Conservation (phyloP, 164 flowering plant genomes). For the Hamamelis virginiana region DNA sequence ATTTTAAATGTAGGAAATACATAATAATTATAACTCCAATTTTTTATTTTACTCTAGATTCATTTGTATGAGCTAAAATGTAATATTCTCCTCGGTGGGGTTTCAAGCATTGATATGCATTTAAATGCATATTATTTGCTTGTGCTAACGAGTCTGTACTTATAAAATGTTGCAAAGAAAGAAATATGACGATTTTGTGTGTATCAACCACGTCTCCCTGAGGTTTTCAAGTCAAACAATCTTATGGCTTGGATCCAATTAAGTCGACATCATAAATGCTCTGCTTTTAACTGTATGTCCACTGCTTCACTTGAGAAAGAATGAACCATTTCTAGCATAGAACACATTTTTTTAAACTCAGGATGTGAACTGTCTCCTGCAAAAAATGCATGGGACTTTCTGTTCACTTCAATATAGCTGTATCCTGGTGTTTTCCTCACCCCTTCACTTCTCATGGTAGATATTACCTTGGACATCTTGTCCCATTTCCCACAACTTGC, state of each 20-base stretch:
- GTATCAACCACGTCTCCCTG: too few species aligned
- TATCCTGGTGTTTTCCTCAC: slow-evolving; percentile 1
- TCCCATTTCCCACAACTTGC: slow-evolving; percentile 11
- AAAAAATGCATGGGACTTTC: slow-evolving; percentile 2
- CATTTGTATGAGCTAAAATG: not conserved
- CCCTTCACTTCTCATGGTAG: not conserved
- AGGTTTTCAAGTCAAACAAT: too few species aligned
- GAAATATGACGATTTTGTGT: too few species aligned
- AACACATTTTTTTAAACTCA: not conserved
- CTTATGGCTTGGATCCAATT: not conserved
- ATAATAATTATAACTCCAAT: not conserved
- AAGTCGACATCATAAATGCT: not conserved
- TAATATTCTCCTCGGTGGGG: not conserved
- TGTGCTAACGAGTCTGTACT: not conserved
- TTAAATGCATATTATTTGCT: not conserved
- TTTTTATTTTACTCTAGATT: not conserved
- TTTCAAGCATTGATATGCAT: not conserved
- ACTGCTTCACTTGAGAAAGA: not conserved
- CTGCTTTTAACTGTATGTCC: not conserved
- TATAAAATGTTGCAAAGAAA: not conserved
- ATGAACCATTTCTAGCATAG: slow-evolving; percentile 1
- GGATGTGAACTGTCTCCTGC: slow-evolving; percentile 5
- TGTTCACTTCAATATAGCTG: slow-evolving; percentile 8
- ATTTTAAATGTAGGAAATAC: not conserved
- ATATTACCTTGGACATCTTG: slow-evolving; percentile 1